phyloP scores from a whole-genome alignment of 192 early-diverging fungal genomes.

The Rhizoclosmatium sp. region DNA sequence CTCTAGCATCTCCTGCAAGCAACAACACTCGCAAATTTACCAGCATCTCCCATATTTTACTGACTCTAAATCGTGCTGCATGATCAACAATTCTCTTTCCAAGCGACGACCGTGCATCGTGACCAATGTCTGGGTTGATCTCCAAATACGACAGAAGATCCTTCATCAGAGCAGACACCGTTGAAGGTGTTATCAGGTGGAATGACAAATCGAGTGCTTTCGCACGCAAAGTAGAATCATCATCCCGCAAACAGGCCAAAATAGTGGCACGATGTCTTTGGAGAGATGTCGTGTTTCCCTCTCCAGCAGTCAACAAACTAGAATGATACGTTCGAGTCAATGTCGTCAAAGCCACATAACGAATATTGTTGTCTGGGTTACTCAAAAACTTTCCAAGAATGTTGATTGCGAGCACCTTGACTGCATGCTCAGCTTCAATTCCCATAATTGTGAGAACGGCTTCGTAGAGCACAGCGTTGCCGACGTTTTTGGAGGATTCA shows the following conservation, averaged over 20 bases:
- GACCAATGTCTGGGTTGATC: constrained; percentile 81
- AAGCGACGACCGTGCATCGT: constrained; percentile 87
- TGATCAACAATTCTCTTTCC: constrained; percentile 88
- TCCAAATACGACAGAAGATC: constrained; percentile 94
- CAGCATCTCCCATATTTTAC: constrained; percentile 95
- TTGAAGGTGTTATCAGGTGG: constrained; percentile 89
- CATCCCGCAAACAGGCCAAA: constrained; percentile 93
- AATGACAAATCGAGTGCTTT: constrained; percentile 95
- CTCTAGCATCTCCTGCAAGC: constrained; percentile 56
- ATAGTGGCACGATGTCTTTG: constrained; percentile 97
- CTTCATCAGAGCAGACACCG: constrained; percentile 86
- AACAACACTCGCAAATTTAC: constrained; percentile 87
- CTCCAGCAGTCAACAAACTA: constrained; percentile 78
- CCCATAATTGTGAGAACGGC: constrained; percentile 96
- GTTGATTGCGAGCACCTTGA: constrained; percentile 96
- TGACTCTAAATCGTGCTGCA: constrained; percentile 89
- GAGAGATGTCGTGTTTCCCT: constrained; percentile 87
- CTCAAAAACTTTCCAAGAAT: constrained; percentile 95
- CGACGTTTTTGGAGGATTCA: constrained; percentile 94
- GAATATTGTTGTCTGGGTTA: constrained; percentile 96
- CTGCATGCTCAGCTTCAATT: constrained; percentile 85
- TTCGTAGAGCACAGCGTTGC: constrained; percentile 97
- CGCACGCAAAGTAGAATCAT: constrained; percentile 94
- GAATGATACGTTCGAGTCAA: constrained; percentile 77
- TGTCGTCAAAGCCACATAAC: constrained; percentile 94